Evolutionary conservation across 805 yeast species (phyloP), one percentile per base, ranked within the genome.

Genomic region (Saccharomyces mikatae): DNA sequence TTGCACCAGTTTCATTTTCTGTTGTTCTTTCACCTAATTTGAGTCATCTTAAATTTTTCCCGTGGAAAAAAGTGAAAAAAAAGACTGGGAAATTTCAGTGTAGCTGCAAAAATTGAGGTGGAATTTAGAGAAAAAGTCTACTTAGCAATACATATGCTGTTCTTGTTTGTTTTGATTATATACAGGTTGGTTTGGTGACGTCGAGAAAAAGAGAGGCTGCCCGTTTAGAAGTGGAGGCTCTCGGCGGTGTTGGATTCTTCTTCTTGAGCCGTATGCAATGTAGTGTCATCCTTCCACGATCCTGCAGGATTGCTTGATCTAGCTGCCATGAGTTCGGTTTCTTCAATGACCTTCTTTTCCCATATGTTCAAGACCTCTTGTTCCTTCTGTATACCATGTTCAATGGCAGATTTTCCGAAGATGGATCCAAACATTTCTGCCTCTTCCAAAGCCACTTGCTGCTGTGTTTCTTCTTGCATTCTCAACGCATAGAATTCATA

Each of bases 401-500:
- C 87, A 56, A 89, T 70, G 57, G 82, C 72, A 36, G 87, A 74
- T 41, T 79, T 74, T 44, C 81, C 81, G 70, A 76, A 88, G 8
- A 84, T 80, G 1, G 95, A 86, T 22, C 98, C 97, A 66, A 76
- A 82, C 96, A 94, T 85, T 54, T 76, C 77, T 8, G 89, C 81
- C 69, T 94, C 97, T 77, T 94, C 99, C 56, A 77, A 78, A 3
- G 88, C 80, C 1, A 92, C 77, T 66, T 80, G 80, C 65, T 76
- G 74, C 67, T 85, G 89, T 2, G 88, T 75, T 63, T 91, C 96
- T 65, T 87, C 86, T 56, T 86, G 82, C 78, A 90, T 88, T 66
- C 97, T 82, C 56, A 89, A 75, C 61, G 86, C 79, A 70, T 94
- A 94, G 68, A 89, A 94, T 71, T 94, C 98, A 60, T 80, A 83